phyloP scores from a whole-genome alignment of 2,329 filamentous ascomycete species.

The Hypoxylon sp. region DNA sequence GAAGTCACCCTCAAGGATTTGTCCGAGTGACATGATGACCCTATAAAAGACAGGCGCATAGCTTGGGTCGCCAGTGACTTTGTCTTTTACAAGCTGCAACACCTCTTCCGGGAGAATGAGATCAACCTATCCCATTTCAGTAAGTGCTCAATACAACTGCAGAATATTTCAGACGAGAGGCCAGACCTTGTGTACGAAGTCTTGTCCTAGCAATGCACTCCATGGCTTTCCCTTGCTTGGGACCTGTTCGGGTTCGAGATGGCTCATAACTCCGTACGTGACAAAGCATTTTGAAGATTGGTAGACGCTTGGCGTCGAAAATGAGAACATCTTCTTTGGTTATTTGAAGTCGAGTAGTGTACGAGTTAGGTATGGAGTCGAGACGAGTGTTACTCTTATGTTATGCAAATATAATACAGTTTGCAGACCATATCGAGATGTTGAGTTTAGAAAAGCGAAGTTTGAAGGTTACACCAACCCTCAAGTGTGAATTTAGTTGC shows the following conservation, averaged over 20 bases:
- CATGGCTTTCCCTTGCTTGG: conserved; percentile 83
- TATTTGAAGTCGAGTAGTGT: neutral
- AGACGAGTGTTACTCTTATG: too few relatives aligned
- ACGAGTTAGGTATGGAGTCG: too few relatives aligned
- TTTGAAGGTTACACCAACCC: conserved; percentile 15
- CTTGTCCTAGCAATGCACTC: conserved; percentile 72
- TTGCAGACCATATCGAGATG: neutral
- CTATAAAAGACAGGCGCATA: conserved; percentile 68
- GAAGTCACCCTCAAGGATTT: conserved; percentile 80
- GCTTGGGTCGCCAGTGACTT: conserved; percentile 57
- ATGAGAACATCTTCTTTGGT: conserved; percentile 58
- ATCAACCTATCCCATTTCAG: conserved; percentile 65
- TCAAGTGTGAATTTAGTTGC: conserved; percentile 7
- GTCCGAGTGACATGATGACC: conserved; percentile 78
- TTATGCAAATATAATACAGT: neutral
- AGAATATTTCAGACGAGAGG: neutral
- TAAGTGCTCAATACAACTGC: neutral
- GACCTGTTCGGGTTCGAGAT: conserved; percentile 77
- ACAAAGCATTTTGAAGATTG: conserved; percentile 78
- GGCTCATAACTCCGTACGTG: conserved; percentile 75
- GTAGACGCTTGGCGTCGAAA: conserved; percentile 61
- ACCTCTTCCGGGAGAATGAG: conserved; percentile 77
- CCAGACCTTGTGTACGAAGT: conserved; percentile 75
- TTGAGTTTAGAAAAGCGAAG: conserved; percentile 4
- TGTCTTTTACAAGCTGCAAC: conserved; percentile 65